Base-by-base conservation (phyloP, 2,329 filamentous ascomycete species). In the Dactylellina cionopaga region DNA sequence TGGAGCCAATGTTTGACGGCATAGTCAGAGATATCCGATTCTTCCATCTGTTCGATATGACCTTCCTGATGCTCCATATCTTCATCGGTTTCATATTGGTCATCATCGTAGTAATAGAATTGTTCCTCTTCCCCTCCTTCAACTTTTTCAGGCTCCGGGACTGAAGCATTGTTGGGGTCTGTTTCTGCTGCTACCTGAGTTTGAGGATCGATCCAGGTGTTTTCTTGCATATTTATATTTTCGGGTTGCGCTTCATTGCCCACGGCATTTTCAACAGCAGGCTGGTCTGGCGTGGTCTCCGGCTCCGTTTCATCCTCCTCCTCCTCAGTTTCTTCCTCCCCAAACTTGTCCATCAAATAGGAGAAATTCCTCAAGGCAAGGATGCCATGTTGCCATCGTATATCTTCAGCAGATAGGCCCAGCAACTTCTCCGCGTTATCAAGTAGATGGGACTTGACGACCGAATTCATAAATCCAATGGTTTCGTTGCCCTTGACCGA, bases 381-480 rank as follows among this genome's bases (percentile, higher is more conserved):
- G 1, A 83, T 79, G 1, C 81, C 81, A n/a, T 83, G 81, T 37
- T 83, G 81, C 75, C 80, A 79, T 54, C 80, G 81, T 11, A 78
- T 80, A 10, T 80, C 81, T 37, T 82, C 80, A 0, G 76, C 70
- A 0, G 80, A 80, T 39, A 82, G 77, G 0, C 79, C 79, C 1
- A 83, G 76, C 3, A 79, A 75, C 43, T 74, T 75, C 33, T 78
- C 76, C 9, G 80, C 76, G 52, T 82, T 81, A n/a, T 82, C 79
- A 0, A 81, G 71, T 4, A 83, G 77, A 65, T 82, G 81, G 1
- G 75, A 76, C 68, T 81, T 82, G 29, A 82, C 80, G 7, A 81
- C 80, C 0, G 46, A 69, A 33, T 79, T 80, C 74, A 79, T 78
- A 46, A 77, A 83, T 15, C 75, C 74, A 3, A 80, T 75, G 11